Base-by-base conservation (phyloP, 176 grass and related monocot genomes). In the Elymus sibiricus region DNA sequence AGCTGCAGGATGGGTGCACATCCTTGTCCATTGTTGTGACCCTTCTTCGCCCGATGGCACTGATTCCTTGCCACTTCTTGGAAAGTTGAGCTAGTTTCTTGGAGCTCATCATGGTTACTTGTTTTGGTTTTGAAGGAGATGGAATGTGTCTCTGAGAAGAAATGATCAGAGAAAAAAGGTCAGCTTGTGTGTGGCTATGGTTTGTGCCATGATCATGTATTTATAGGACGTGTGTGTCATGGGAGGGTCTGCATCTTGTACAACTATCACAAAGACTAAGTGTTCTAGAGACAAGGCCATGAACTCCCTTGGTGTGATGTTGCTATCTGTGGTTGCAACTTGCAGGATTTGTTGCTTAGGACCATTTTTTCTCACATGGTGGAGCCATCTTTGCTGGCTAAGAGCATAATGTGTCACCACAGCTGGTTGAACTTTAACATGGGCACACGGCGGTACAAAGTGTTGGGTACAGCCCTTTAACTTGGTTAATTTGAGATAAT, bases 51-150 rank as follows among this genome's bases (percentile, higher is more conserved):
- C 90, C 83, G 39, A 92, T 79, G 21, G 74, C 75, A 59, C 87
- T 71, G 64, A 94, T 92, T 76, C 73, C 91, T 67, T 88, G 93
- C 93, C 90, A 92, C 82, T 92, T 92, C 85, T 90, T 94, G 47
- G 84, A 90, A 49, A 96, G 79, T 43, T 90, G 83, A 84, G 74
- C 82, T 74, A 94, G 74, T 83, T 86, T 94, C 85, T 92, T 95
- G 35, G 88, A 81, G 60, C 78, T 87, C 69, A 88, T 74, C 90
- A 92, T 92, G 58, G 7, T 81, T 70, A 43, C 17, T 81, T 53
- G 35, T 74, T 31, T 47, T 62, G 49, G 15, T 76, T 86, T 78
- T 78, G 62, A n/a, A 34, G 51, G 40, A 24, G 44, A 44, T 24
- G 44, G 46, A 55, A 69, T 67, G 28, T 85, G 59, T 19, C 9